Conservation (phyloP, 805 yeast species). For the Candida awuae region DNA sequence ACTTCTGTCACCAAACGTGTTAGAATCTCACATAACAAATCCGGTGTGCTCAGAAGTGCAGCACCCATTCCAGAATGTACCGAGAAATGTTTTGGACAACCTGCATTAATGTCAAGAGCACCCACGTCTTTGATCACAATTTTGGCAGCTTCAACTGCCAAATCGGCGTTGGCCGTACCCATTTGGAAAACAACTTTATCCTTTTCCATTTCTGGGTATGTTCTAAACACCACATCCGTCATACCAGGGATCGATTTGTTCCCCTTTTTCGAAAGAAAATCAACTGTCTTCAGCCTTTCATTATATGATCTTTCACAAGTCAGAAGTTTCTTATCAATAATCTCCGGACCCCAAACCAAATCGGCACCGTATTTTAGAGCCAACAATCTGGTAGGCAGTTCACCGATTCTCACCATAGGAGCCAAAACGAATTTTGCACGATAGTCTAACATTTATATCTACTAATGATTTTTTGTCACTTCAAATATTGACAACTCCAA, state of each 20-base stretch:
- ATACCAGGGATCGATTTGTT: conserved; percentile 38
- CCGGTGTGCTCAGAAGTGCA: conserved; percentile 78
- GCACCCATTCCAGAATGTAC: conserved; percentile 98
- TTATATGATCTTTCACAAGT: conserved; percentile 62
- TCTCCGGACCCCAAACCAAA: conserved; percentile 94
- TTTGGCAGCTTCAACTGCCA: conserved; percentile 84
- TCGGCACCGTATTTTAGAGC: conserved; percentile 85
- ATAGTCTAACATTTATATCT: conserved; percentile 48
- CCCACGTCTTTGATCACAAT: conserved; percentile 79
- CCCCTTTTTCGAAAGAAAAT: conserved; percentile 39
- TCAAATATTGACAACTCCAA: too few species aligned
- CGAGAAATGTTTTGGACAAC: conserved; percentile 95
- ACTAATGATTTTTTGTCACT: background rate
- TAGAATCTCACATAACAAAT: conserved; percentile 61
- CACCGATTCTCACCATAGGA: conserved; percentile 97
- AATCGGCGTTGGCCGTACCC: conserved; percentile 76
- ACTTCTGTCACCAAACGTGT: conserved; percentile 63
- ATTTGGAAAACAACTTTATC: conserved; percentile 75
- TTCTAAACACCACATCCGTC: conserved; percentile 56
- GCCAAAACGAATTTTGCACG: conserved; percentile 79
- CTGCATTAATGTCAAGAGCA: conserved; percentile 91
- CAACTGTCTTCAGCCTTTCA: conserved; percentile 48
- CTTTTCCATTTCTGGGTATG: conserved; percentile 54
- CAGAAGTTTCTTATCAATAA: conserved; percentile 76
- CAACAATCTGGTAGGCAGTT: conserved; percentile 78